Base-by-base conservation (phyloP, 768 basidiomycete species). In the Suillus subalutaceus region DNA sequence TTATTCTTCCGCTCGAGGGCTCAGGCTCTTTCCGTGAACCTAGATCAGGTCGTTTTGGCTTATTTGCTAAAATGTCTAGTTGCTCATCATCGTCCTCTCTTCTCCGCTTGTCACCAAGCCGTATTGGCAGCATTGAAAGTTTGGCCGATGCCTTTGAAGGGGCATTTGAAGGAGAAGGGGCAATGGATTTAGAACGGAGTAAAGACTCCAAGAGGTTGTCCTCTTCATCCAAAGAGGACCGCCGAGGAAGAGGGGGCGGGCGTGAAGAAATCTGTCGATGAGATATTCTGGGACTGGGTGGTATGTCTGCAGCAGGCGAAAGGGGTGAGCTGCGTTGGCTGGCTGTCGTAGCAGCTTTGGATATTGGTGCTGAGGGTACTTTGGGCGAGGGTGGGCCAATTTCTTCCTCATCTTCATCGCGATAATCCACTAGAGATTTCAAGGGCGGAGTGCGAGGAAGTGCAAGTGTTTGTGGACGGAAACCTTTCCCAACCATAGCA, bases 371-470 rank as follows among this genome's bases (percentile, higher is more conserved):
- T n/a, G 63, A 62, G 12, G 70, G 64, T 15, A 65, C 41, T 53
- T 62, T 70, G 30, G 72, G 68, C 6, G 72, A 57, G 1, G 68
- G 52, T 6, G 69, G 70, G 23, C 66, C 68, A 8, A 71, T 64
- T 30, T 78, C 81, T 26, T 86, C 86, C 52, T 90, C 89, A 23
- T 90, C 90, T 55, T 93, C 91, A 35, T 91, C 92, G 26, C 81
- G 87, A 73, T 94, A 94, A 72, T 93, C 93, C 38, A 92, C 84
- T 61, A 94, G 80, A n/a, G 85, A 80, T 30, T 83, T 82, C 13
- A 91, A 78, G 30, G 84, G 79, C 30, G 87, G 87, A 6, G 84
- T 80, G 57, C 84, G 85, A 63, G 86, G 78, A 7, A 79, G 72
- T 6, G 77, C 69, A 66, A 73, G 70, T 57, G 74, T 40, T 79